Base-by-base conservation (phyloP, 768 basidiomycete genomes). In the Leccinum subgranulosum region DNA sequence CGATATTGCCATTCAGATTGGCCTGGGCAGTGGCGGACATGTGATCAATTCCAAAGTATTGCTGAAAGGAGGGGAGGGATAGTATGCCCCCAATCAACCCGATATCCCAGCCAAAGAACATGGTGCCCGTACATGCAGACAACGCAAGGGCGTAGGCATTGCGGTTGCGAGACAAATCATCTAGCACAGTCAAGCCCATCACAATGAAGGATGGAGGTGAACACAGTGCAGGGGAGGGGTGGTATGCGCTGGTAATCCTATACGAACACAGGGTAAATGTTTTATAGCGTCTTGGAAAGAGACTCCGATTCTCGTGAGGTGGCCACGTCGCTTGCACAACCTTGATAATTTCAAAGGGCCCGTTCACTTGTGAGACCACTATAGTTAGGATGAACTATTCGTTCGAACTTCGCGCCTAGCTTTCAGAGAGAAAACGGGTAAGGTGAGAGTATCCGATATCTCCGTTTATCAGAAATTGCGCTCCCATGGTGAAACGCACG, bases 41-140 rank as follows among this genome's bases (percentile, higher is more conserved):
- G 52, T 73, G 65, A 63, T 80, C 65, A 46, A 82, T 51, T 12
- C 79, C 80, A 64, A 83, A 82, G 62, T 79, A 82, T 17, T 63
- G 48, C 59, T 80, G 72, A 66, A 83, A 82, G 4, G 81, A 80
- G 5, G 63, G 39, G 11, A 82, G 67, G n/a, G 80, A 63, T 43
- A 82, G 66, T 14, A 82, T 68, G 34, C 82, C 81, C 9, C 82
- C 81, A 33, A 82, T 83, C 51, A 82, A 61, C 11, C 78, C 78
- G 2, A 75, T 74, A 55, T 83, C 80, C 76, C 79, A 80, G 19
- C 79, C 81, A 48, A 69, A 80, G 69, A 79, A 81, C 17, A 81
- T 73, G 39, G 77, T 77, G 10, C 79, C 81, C 72, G 78, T 73
- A 1, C 78, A 67, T 1, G 78, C 80, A 12, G 79, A 79, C n/a